Conservation (phyloP, 2,329 filamentous ascomycete species). For the Aschersonia sp. region DNA sequence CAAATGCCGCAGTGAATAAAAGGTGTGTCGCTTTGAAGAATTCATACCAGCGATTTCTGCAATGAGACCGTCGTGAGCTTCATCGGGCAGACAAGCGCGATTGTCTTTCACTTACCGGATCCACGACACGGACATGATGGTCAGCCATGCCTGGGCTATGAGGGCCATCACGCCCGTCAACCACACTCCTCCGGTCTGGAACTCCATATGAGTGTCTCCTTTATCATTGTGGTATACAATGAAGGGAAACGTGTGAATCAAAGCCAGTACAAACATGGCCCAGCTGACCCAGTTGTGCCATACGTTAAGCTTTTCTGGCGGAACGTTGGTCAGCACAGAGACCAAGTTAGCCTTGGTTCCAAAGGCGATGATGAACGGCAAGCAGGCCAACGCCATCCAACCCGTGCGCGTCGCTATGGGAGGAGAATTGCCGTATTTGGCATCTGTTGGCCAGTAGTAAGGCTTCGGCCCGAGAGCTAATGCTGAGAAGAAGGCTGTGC, state of each 20-base stretch:
- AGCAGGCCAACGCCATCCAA: slow-evolving; percentile 34
- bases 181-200: slow-evolving; percentile 29
- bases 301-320: slow-evolving; percentile 42
- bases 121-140: slow-evolving; percentile 34
- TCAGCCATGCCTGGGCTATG: slow-evolving; percentile 38
- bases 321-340: slow-evolving; percentile 35
- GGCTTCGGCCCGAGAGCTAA: slow-evolving; percentile 33
- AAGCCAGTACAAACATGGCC: slow-evolving; percentile 39
- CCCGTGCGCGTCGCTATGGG: slow-evolving; percentile 37
- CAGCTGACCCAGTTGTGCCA: slow-evolving; percentile 40
- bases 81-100: not conserved
- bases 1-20: slow-evolving; percentile 34
- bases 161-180: slow-evolving; percentile 41
- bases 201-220: slow-evolving; percentile 31
- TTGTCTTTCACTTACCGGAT: slow-evolving; percentile 25
- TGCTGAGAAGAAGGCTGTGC: slow-evolving; percentile 30
- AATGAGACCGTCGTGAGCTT: too few species aligned
- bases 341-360: slow-evolving; percentile 42
- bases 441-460: slow-evolving; percentile 38
- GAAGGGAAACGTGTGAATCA: slow-evolving; percentile 46
- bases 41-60: slow-evolving; percentile 39
- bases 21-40: slow-evolving; percentile 46
- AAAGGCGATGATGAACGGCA: slow-evolving; percentile 36
- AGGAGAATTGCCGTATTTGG: slow-evolving; percentile 32
- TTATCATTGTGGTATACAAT: slow-evolving; percentile 34